A percentile compares a stretch with the other conserved stretches of the same genome.
Evolutionary conservation across 331 rosid species (phyloP).

Genomic region (Quercus lobata): DNA sequence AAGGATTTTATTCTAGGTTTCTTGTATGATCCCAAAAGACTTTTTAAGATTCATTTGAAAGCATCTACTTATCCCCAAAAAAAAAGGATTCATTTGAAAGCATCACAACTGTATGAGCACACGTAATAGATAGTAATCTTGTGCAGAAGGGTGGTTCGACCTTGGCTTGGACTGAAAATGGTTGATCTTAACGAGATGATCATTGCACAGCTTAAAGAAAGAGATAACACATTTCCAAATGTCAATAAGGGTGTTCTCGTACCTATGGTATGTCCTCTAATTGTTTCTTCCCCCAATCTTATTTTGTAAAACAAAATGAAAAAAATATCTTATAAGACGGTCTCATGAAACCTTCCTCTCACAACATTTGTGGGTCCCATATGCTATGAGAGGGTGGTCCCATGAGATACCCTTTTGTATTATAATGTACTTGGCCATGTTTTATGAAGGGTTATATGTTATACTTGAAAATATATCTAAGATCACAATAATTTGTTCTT

Average conservation of each 20-base stretch:
- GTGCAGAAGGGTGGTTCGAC: constrained; percentile 83
- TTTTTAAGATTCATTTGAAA: not conserved
- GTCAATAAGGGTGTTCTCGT: constrained; percentile 77
- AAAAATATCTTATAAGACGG: too few species aligned
- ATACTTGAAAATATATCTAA: too few species aligned
- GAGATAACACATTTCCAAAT: constrained; percentile 63
- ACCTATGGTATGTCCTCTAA: constrained; percentile 53
- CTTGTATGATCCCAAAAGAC: not conserved
- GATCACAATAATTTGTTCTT: not conserved
- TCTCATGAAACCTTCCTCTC: too few species aligned
- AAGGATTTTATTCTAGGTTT: not conserved
- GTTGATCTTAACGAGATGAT: constrained; percentile 77
- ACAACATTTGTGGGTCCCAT: too few species aligned
- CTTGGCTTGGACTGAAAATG: constrained; percentile 96
- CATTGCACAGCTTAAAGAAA: constrained; percentile 60
- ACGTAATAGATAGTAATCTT: constrained; percentile 7
- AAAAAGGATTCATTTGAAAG: not conserved
- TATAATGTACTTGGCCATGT: not conserved
- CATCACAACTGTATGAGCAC: not conserved
- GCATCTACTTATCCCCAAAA: not conserved
- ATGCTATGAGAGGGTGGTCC: too few species aligned
- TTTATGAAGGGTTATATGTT: too few species aligned
- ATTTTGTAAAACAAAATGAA: not conserved
- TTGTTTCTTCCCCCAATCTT: not conserved
- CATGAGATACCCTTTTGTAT: not conserved